Evolutionary conservation across 345 rosid species (phyloP).

Genomic region (Arabidopsis suecica): DNA sequence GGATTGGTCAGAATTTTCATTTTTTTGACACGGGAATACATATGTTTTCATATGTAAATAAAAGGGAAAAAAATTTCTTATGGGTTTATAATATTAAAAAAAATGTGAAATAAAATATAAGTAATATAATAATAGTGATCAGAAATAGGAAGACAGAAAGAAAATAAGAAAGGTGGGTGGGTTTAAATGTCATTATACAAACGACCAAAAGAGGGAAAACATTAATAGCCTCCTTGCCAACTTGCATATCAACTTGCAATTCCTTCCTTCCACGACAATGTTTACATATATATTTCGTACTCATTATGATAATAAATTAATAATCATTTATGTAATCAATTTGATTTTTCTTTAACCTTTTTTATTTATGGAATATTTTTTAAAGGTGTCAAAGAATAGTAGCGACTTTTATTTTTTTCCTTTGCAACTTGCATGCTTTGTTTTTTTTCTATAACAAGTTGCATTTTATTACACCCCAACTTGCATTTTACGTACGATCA

Average conservation of each 20-base stretch:
- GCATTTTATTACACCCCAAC: constrained; percentile 48
- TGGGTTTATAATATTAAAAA: neutral
- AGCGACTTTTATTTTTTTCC: constrained; percentile 28
- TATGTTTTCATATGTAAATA: neutral
- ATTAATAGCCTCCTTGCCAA: constrained; percentile 51
- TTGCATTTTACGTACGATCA: constrained; percentile 48
- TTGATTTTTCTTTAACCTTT: constrained; percentile 16
- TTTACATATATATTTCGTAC: constrained; percentile 37
- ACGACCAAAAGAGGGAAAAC: constrained; percentile 43
- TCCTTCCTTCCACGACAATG: constrained; percentile 44
- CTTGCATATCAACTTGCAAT: constrained; percentile 62
- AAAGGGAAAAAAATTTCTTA: neutral
- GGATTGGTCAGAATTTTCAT: neutral
- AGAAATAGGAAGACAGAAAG: neutral
- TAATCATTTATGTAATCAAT: constrained; percentile 34
- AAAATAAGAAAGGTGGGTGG: constrained; percentile 32
- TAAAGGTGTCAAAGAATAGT: constrained; percentile 36
- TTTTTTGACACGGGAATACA: constrained; percentile 11
- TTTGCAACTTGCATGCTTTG: constrained; percentile 46
- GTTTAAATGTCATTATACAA: constrained; percentile 45
- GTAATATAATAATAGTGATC: neutral
- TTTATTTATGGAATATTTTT: constrained; percentile 29
- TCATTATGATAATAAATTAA: constrained; percentile 35
- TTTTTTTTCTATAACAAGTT: constrained; percentile 48
- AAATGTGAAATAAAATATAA: neutral